These are phyloP conservation scores for Carex littledalei DNA, from an alignment of 176 grass and related monocot species.

Conservation along the genomic window DNA sequence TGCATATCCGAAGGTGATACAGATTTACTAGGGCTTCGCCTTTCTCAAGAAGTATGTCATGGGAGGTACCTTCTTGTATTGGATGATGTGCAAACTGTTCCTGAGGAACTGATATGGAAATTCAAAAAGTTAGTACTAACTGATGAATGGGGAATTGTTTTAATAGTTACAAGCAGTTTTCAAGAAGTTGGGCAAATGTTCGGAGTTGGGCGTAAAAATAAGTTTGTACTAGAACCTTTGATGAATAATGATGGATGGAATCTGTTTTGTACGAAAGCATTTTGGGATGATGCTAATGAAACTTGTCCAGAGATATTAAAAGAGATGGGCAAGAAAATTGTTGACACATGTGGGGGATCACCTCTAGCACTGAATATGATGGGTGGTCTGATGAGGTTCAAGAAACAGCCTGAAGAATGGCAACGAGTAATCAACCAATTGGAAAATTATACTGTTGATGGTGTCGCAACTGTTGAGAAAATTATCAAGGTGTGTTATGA, in stretches of 20 bases:
- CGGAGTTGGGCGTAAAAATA: too few relatives aligned
- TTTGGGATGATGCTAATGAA: background rate
- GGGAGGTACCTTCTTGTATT: background rate
- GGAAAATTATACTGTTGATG: background rate
- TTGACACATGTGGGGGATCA: background rate
- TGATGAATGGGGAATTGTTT: rapidly evolving
- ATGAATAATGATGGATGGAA: background rate
- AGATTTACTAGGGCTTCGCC: background rate
- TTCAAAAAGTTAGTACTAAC: too few relatives aligned
- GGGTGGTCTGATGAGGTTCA: constrained; percentile 4
- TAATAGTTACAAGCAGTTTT: too few relatives aligned
- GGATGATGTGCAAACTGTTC: background rate
- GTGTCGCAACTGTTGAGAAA: background rate
- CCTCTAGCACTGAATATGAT: constrained; percentile 14
- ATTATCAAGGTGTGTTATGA: background rate
- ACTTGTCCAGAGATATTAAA: background rate
- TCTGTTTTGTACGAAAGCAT: background rate
- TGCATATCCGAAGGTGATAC: background rate
- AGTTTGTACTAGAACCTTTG: too few relatives aligned
- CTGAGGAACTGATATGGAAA: too few relatives aligned
- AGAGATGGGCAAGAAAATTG: background rate
- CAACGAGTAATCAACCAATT: constrained; percentile 9
- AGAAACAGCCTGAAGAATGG: background rate
- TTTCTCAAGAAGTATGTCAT: background rate
- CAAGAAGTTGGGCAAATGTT: background rate